Base-by-base conservation (phyloP, 495 filamentous ascomycete species). In the Lepidopterella palustris region DNA sequence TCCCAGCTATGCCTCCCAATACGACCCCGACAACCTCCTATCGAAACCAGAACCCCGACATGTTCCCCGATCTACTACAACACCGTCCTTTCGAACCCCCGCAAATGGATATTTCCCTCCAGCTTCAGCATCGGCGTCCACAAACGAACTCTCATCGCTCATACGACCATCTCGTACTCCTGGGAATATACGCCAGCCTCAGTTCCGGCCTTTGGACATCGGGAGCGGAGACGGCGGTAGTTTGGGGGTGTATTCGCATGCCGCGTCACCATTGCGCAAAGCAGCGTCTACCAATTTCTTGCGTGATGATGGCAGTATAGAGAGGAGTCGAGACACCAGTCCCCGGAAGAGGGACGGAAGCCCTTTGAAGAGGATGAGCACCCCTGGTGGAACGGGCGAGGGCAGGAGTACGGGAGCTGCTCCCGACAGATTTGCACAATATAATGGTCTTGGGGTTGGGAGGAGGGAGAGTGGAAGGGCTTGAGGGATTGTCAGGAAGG, bases 1-100 rank as follows among this genome's bases (percentile, higher is more conserved):
- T 66, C 88, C 89, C 0, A 91, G 90, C 68, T 97, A 96, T 72
- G 72, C 83, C 48, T 84, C 81, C 51, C 84, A 95, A 64, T 80
- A 90, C 58, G 84, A 92, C 66, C 88, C 87, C 0, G 85, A 93
- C 55, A 78, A 76, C 31, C 62, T 55, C 18, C 20, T 26, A 53
- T 53, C 53, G 13, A 53, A 61, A 23, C 39, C 54, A 15, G 31
- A 45, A 10, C 49, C 42, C 13, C 20, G 63, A 31, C 64, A 56
- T 29, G 18, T 63, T 42, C 65, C 64, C 20, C 55, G 52, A 1
- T 47, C 3, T 23, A 13, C 25, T 3, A 53, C 42, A 18, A 68
- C 65, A 21, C 65, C 68, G 1, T 61, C 65, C 1, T 32, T 64
- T 27, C 50, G 64, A 9, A 60, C 70, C 55, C 8, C 58, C 67